Conservation (phyloP, 1,284 basidiomycete species). For the Cutaneotrichosporon sp. region DNA sequence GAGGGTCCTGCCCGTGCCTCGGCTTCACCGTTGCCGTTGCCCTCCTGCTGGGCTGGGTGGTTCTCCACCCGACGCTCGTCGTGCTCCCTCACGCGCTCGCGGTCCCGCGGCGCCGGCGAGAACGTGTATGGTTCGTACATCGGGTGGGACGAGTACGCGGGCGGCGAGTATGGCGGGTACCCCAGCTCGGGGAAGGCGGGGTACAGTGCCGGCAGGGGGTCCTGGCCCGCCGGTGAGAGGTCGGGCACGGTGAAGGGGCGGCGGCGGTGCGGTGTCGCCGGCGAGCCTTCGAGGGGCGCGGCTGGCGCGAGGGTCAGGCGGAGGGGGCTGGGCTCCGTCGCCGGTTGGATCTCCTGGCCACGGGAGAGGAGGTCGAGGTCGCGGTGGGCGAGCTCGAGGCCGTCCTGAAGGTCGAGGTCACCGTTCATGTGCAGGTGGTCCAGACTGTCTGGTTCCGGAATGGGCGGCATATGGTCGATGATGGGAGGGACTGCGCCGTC, state of each 20-base stretch:
- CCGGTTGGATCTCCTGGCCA: background rate
- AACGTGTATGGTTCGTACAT: background rate
- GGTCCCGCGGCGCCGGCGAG: background rate
- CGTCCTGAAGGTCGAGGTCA: background rate
- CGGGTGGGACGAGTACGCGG: background rate
- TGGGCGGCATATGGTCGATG: background rate
- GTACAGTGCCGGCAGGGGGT: conserved; percentile 2
- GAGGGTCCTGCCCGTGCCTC: background rate
- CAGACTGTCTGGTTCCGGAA: background rate
- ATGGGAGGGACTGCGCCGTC: background rate
- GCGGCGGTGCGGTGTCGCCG: background rate
- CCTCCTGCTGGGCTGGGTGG: background rate
- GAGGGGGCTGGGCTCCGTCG: background rate
- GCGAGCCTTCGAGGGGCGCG: background rate
- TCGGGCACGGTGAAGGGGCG: background rate
- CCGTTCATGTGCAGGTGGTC: background rate
- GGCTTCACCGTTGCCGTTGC: background rate
- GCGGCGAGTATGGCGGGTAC: background rate
- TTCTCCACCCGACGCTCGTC: background rate
- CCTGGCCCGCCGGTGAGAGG: background rate
- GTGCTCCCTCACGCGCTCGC: background rate
- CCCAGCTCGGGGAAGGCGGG: conserved; percentile 2
- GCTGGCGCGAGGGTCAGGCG: background rate
- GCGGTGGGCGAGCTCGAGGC: no score
- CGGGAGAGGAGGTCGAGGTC: no score